These are phyloP conservation scores for Phialophora verrucosa DNA, from an alignment of 2,329 filamentous ascomycete species.

Conservation along the genomic window DNA sequence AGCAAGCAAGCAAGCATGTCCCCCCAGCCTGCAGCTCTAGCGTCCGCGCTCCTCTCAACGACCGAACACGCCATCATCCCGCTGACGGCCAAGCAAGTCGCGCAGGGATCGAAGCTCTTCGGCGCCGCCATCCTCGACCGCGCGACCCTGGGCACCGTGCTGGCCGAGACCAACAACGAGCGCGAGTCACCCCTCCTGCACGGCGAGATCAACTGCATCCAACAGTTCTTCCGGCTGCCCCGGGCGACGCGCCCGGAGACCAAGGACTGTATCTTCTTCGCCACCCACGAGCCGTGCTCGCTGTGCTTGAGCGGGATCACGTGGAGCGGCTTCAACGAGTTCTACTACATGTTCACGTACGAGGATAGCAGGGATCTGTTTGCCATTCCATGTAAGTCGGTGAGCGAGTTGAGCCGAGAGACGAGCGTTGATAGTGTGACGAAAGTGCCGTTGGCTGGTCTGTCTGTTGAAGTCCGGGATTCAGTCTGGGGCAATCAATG, in stretches of 20 bases:
- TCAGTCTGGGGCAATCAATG: too few relatives aligned
- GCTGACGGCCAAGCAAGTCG: slow-evolving; percentile 57
- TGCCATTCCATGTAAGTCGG: slow-evolving; percentile 54
- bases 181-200: slow-evolving; percentile 61
- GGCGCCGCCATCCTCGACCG: slow-evolving; percentile 61
- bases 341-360: slow-evolving; percentile 66
- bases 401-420: neutral
- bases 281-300: slow-evolving; percentile 65
- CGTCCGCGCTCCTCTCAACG: slow-evolving; percentile 26
- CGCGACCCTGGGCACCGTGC: slow-evolving; percentile 50
- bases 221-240: slow-evolving; percentile 58
- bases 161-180: slow-evolving; percentile 64
- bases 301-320: slow-evolving; percentile 64
- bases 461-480: too few relatives aligned
- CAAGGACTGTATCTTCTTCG: slow-evolving; percentile 62
- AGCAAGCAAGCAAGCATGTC: slow-evolving; percentile 2
- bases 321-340: slow-evolving; percentile 63
- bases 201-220: slow-evolving; percentile 67
- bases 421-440: too few relatives aligned
- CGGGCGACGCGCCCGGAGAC: slow-evolving; percentile 49
- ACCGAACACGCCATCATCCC: slow-evolving; percentile 57
- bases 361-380: slow-evolving; percentile 64
- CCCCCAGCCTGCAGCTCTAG: slow-evolving; percentile 20
- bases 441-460: too few relatives aligned
- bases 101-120: slow-evolving; percentile 62